Evolutionary conservation across 345 rosid species (phyloP), one percentile per base, ranked within the genome.

Genomic region (Bruguiera parviflora): DNA sequence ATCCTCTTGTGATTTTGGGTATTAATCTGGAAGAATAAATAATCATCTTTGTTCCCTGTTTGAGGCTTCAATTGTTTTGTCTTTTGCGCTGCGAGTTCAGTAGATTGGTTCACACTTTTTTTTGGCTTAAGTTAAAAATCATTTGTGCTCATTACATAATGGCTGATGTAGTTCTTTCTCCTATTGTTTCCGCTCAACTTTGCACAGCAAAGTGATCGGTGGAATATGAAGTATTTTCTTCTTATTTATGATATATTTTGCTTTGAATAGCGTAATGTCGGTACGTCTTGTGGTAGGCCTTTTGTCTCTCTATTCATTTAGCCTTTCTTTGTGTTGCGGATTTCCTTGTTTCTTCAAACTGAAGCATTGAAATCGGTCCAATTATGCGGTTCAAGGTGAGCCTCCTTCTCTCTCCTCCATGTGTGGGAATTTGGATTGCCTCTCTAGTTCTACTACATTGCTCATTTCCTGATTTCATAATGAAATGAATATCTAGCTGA

Each of bases 1-100:
- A 57, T 66, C 43, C 57, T 53, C 32, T 59, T 49, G 65, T 37
- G 66, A 49, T 53, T 25, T n/a, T 64, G 60, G 76, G 69, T 64
- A 15, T 53, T 19, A 33, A 35, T 55, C 58, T 55, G 28, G 46
- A 33, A 71, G 77, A 76, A 49, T 1, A 33, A 74, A 66, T 75
- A 73, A 67, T 61, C 49, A 28, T 25, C 37, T 35, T 67, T 63
- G 68, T 68, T 57, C 63, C 67, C 73, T 29, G 58, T 71, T 69
- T 69, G 63, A 73, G 56, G 82, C 60, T 78, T 77, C 66, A 70
- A 53, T 47, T 53, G 13, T 51, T 21, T 46, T 46, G 46, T 24
- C 39, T 47, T 37, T 62, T 37, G 58, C 53, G 55, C 58, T 61
- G 15, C 53, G 29, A 65, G 21, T 65, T 21, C 9, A 18, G 29